These are phyloP conservation scores for Jacaranda copaia DNA, from an alignment of 257 asterid species.

Conservation along the genomic window DNA sequence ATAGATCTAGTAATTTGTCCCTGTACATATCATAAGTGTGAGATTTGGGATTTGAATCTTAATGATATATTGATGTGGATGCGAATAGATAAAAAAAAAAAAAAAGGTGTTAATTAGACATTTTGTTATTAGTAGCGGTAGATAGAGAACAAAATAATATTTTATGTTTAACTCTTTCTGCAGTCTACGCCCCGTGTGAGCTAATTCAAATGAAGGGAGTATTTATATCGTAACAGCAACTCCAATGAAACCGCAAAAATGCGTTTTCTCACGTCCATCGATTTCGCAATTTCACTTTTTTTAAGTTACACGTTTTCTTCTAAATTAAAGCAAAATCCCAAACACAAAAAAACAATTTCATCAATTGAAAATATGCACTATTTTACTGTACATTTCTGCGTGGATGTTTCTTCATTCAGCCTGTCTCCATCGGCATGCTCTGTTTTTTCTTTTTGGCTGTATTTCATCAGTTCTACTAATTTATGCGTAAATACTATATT, in stretches of 20 bases:
- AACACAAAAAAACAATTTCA: background rate
- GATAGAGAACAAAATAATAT: background rate
- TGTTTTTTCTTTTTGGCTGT: background rate
- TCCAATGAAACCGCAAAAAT: background rate
- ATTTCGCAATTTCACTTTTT: background rate
- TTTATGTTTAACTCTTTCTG: background rate
- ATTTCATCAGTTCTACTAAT: background rate
- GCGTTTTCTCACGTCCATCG: slow-evolving; percentile 25
- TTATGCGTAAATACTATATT: background rate
- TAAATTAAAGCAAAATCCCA: background rate
- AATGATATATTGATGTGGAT: too few relatives aligned
- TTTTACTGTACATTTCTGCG: background rate
- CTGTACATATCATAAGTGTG: too few relatives aligned
- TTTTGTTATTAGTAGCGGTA: too few relatives aligned
- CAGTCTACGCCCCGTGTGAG: background rate
- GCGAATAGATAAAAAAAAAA: too few relatives aligned
- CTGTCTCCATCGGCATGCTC: slow-evolving; percentile 12
- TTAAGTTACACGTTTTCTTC: slow-evolving; percentile 17
- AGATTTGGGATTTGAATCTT: too few relatives aligned
- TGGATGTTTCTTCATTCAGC: slow-evolving; percentile 19
- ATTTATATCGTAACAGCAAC: slow-evolving; percentile 11
- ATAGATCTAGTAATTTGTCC: too few relatives aligned
- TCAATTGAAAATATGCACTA: background rate
- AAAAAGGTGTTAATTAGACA: too few relatives aligned
- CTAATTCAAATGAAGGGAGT: background rate